phyloP scores from a whole-genome alignment of 2,329 filamentous ascomycete species.

The Phialocephala subalpina region DNA sequence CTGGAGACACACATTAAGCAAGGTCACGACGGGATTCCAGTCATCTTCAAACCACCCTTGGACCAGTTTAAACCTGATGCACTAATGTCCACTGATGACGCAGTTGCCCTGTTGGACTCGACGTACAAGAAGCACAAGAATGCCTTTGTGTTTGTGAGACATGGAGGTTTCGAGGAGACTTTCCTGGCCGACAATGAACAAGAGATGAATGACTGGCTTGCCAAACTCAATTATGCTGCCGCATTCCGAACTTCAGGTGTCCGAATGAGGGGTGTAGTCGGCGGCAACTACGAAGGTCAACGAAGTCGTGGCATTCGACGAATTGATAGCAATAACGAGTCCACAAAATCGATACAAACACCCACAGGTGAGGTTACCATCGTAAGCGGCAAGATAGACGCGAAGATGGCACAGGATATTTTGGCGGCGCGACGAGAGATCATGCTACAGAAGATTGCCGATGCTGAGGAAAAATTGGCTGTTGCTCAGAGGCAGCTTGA shows the following conservation, averaged over 20 bases:
- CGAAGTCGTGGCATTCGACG: conserved; percentile 75
- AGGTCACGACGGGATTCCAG: conserved; percentile 76
- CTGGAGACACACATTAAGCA: conserved; percentile 83
- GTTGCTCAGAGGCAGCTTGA: conserved; percentile 81
- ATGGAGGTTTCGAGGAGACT: conserved; percentile 87
- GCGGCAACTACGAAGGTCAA: conserved; percentile 86
- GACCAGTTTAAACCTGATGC: conserved; percentile 93
- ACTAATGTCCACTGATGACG: conserved; percentile 91
- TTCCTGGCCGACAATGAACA: conserved; percentile 89
- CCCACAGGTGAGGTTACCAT: conserved; percentile 78
- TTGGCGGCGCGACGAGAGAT: conserved; percentile 81
- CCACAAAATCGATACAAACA: conserved; percentile 69
- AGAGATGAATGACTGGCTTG: conserved; percentile 96
- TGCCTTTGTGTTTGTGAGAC: conserved; percentile 89
- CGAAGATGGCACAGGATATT: conserved; percentile 86
- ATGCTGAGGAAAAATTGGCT: conserved; percentile 81
- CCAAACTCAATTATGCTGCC: conserved; percentile 94
- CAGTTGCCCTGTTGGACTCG: conserved; percentile 85
- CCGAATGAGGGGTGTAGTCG: conserved; percentile 86
- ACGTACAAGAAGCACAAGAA: conserved; percentile 96
- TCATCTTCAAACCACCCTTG: conserved; percentile 90
- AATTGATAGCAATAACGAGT: conserved; percentile 61
- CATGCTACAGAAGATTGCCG: conserved; percentile 83
- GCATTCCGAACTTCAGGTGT: conserved; percentile 93
- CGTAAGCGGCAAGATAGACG: conserved; percentile 76